Conservation (phyloP, 768 basidiomycete species). For the Lepiota venenata region DNA sequence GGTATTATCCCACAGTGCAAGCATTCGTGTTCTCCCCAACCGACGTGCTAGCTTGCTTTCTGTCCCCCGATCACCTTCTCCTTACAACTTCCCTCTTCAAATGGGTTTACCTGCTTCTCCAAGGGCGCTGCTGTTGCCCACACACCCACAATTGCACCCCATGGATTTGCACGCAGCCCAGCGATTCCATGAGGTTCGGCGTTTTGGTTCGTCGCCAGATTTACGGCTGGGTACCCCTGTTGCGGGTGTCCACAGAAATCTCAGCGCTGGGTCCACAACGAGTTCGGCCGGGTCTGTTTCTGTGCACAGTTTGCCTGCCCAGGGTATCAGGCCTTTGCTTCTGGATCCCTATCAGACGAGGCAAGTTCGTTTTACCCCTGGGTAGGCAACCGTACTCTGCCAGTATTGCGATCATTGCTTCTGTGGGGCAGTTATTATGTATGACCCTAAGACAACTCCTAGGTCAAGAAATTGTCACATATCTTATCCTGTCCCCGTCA, state of each 20-base stretch:
- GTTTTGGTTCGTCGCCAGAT: slow-evolving; percentile 13
- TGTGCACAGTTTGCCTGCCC: too few relatives aligned
- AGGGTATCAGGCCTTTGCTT: neutral
- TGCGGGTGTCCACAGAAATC: neutral
- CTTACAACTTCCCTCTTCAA: slow-evolving; percentile 14
- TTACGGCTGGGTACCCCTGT: neutral
- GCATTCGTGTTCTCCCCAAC: slow-evolving; percentile 6
- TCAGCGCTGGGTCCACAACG: too few relatives aligned
- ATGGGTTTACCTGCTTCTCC: slow-evolving; percentile 22
- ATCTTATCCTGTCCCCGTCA: too few relatives aligned
- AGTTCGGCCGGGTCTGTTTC: too few relatives aligned
- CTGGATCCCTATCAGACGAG: neutral
- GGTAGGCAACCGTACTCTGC: neutral
- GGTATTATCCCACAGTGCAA: slow-evolving; percentile 2
- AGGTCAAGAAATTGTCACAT: too few relatives aligned
- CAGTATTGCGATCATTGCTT: too few relatives aligned
- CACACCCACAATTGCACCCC: slow-evolving; percentile 20
- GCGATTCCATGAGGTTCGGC: slow-evolving; percentile 8
- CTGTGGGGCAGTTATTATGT: too few relatives aligned
- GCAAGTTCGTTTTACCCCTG: neutral
- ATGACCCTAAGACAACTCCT: too few relatives aligned
- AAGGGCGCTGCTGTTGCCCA: slow-evolving; percentile 18
- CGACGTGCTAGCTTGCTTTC: slow-evolving; percentile 16
- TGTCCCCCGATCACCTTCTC: slow-evolving; percentile 25
- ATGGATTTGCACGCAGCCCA: slow-evolving; percentile 9